A percentile compares a stretch with the other conserved stretches of the same genome.
These are phyloP conservation scores for Talinum fruticosum DNA, from an alignment of 148 eudicot genomes.

Conservation along the genomic window DNA sequence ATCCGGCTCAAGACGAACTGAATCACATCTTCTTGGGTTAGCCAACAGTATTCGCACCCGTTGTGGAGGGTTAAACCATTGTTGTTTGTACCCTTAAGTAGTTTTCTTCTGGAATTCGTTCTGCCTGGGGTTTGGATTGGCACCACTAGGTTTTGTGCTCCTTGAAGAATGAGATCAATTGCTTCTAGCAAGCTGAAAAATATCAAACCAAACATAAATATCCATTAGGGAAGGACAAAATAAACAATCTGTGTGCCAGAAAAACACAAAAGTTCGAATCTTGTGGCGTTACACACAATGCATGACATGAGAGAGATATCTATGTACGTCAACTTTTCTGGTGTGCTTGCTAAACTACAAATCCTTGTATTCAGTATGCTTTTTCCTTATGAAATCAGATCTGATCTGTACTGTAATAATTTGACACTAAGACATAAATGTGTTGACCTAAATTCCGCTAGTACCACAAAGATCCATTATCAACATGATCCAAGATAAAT, in stretches of 20 bases:
- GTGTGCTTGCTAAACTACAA: not conserved
- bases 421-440: no score
- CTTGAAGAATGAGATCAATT: slow-evolving; percentile 64
- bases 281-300: slow-evolving; percentile 2
- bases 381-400: no score
- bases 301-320: not conserved
- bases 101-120: slow-evolving; percentile 35
- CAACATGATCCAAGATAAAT: no score
- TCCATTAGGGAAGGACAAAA: not conserved
- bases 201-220: not conserved
- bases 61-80: slow-evolving; percentile 33
- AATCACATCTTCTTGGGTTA: slow-evolving; percentile 80
- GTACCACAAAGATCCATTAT: no score
- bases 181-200: slow-evolving; percentile 69
- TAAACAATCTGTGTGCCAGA: slow-evolving; percentile 1
- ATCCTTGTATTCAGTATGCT: no score
- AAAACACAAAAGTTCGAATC: slow-evolving; percentile 3
- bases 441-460: no score
- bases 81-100: slow-evolving; percentile 19
- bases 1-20: slow-evolving; percentile 65
- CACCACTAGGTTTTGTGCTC: slow-evolving; percentile 73
- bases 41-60: slow-evolving; percentile 71
- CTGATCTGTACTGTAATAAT: no score
- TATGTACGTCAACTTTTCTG: not conserved
- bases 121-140: slow-evolving; percentile 45